Evolutionary conservation across 2,329 filamentous ascomycete genomes (phyloP), one percentile per base, ranked within the genome.

Genomic region (Corinectria fuckeliana): DNA sequence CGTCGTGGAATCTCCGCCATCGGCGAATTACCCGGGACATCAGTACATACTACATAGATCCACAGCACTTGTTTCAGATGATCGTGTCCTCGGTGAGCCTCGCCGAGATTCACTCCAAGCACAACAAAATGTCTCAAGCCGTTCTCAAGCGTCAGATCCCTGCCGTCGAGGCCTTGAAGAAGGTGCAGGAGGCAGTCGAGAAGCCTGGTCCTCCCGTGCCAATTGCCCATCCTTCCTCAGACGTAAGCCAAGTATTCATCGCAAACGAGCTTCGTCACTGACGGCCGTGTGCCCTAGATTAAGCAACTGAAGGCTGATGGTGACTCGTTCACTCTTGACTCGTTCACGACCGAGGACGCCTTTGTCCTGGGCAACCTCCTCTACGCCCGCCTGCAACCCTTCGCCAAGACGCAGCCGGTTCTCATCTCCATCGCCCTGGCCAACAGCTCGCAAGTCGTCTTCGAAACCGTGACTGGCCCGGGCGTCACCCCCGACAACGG

Each of bases 401-500:
- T 85, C 56, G 69, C 81, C 7, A 32, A 67, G 2, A 44, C 63
- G 18, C 66, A 71, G 7, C 81, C 82, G 44, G 81, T 88, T 1
- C 77, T 91, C 30, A 85, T 91, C 69, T 85, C 85, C 70, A 90
- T 91, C 74, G 78, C 83, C 28, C 81, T 88, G n/a, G 79, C 85
- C 57, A 83, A 85, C 69, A 76, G 74, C 65, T 73, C 76, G 48
- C 88, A 90, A 68, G 79, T 86, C 1, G 76, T 94, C 18, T 94
- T 92, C 80, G 90, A 93, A 72, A 80, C 82, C 58, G 86, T 85
- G 4, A 89, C 88, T 0, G 85, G 89, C 38, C 77, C 85, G 0
- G 91, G 91, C 6, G 85, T 87, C 4, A 80, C 83, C 60, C 88
- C 90, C 0, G 91, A 94, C 74, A 89, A 91, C 69, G 88, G 91